Evolutionary conservation across 1,284 basidiomycete genomes (phyloP), one percentile per base, ranked within the genome.

Genomic region (Ganoderma lucidum): DNA sequence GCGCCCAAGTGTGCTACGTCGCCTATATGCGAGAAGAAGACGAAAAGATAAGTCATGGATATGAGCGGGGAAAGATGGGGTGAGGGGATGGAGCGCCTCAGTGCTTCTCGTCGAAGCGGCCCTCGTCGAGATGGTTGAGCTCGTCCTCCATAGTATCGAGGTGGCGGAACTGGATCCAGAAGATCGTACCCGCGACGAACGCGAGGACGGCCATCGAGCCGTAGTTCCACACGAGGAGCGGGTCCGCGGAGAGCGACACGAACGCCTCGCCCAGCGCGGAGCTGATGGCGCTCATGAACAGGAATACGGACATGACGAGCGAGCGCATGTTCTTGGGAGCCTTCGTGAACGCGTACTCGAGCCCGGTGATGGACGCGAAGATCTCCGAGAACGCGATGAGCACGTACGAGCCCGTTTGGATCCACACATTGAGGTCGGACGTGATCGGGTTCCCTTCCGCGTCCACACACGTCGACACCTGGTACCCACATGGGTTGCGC

Each of bases 321-420:
- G 90, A 92, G 28, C 88, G 88, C 93, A 95, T 94, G 80, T 93
- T 93, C 81, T 85, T 89, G 14, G 93, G 93, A 15, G 92, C 91
- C 78, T 95, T 96, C 69, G 92, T 94, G 83, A 93, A 96, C n/a
- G 94, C 95, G 78, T 96, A 96, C 80, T 97, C 95, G 73, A 93
- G 84, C 10, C 91, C 90, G 0, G 94, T 96, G 80, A 97, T 94
- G 10, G 92, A 93, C 0, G 94, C 93, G 65, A 97, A 87, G 77
- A 97, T 95, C 83, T 94, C 90, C 75, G 87, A 89, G 75, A 92
- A 84, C 5, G 90, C 91, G 74, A 93, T 85, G 42, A 94, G 81
- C 66, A 93, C 79, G 78, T 92, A 93, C 32, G 90, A 83, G 74
- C 88, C 90, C 14, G 87, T 87, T 77, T 93, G 91, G 65, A 91